These are phyloP conservation scores for Podospora anserina DNA, from an alignment of 495 filamentous ascomycete species.

Conservation along the genomic window DNA sequence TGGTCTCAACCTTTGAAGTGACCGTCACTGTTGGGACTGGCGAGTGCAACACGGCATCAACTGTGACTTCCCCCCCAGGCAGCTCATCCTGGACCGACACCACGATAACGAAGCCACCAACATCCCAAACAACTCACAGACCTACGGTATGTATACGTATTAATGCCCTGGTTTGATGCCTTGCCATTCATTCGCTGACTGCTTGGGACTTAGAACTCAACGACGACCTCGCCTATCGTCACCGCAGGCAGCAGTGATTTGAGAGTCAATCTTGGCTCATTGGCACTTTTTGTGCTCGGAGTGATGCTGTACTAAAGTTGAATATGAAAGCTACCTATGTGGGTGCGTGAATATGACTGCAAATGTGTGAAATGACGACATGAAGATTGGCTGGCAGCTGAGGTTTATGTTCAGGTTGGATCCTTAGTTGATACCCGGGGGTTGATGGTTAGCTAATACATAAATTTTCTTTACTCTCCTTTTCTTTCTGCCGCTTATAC, in stretches of 20 bases:
- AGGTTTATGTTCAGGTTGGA: too few species aligned
- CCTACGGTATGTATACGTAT: not conserved
- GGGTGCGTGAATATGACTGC: not conserved
- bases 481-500: not conserved
- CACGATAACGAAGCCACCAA: constrained; percentile 3
- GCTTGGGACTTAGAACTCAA: not conserved
- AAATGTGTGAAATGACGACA: not conserved
- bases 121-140: not conserved
- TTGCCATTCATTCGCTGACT: not conserved
- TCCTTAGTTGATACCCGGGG: too few species aligned
- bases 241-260: not conserved
- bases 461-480: not conserved
- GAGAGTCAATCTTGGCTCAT: not conserved
- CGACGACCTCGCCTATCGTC: not conserved
- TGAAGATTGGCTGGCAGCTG: not conserved
- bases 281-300: not conserved
- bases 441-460: not conserved
- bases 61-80: not conserved
- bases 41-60: constrained; percentile 1
- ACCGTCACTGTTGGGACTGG: constrained; percentile 13
- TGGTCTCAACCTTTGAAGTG: constrained; percentile 12
- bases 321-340: not conserved
- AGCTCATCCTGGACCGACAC: constrained; percentile 3
- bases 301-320: not conserved
- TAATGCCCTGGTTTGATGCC: not conserved